Percentiles rank a stretch among this genome's conserved stretches.
Evolutionary conservation across 1,284 basidiomycete species (phyloP).

Genomic region (Cryptococcus sp.): DNA sequence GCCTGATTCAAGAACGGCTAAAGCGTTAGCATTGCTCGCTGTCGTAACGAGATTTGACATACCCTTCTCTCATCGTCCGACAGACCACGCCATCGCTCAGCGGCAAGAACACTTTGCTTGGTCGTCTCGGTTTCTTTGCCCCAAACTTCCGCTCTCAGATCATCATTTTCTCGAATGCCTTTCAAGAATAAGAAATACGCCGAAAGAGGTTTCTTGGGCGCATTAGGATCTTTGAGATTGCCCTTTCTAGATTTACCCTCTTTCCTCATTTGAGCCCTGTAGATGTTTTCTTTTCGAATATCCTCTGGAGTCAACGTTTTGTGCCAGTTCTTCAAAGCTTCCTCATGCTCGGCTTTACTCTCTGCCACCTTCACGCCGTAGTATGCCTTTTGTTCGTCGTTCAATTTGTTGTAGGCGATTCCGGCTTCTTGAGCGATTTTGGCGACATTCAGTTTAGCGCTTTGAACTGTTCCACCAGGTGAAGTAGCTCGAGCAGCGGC

Average conservation of each 20-base stretch:
- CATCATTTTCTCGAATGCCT: conserved; percentile 67
- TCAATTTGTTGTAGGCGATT: conserved; percentile 77
- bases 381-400: conserved; percentile 75
- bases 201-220: conserved; percentile 89
- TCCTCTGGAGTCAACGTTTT: conserved; percentile 86
- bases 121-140: conserved; percentile 92
- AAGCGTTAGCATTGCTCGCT: conserved; percentile 6
- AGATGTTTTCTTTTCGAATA: conserved; percentile 88
- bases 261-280: conserved; percentile 85
- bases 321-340: conserved; percentile 79
- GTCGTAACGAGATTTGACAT: conserved; percentile 22
- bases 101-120: conserved; percentile 88
- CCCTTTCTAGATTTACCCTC: conserved; percentile 88
- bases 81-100: conserved; percentile 86
- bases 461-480: conserved; percentile 42
- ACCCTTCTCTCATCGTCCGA: conserved; percentile 88
- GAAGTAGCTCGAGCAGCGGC: conserved; percentile 64
- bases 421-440: conserved; percentile 94
- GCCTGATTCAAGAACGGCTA: conserved; percentile 86
- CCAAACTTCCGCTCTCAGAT: conserved; percentile 72
- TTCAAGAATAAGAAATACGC: conserved; percentile 96
- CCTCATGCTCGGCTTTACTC: conserved; percentile 74
- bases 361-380: conserved; percentile 76
- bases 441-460: conserved; percentile 84
- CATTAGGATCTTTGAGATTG: conserved; percentile 95